Evolutionary conservation across 805 yeast species (phyloP).

Genomic region (Metschnikowia kunwiensis): DNA sequence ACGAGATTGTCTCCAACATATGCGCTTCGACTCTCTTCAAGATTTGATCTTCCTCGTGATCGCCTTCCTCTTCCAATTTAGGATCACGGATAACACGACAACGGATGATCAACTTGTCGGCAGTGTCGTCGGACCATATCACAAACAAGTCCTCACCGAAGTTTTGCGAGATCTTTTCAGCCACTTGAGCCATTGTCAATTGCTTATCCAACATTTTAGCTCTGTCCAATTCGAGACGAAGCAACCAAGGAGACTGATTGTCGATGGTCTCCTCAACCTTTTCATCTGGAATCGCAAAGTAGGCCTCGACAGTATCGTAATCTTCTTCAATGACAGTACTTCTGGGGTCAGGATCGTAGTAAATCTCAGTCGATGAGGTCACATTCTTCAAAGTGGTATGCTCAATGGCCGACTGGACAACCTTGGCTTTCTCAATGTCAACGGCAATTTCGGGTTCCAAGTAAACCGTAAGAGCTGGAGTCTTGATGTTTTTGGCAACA

Average conservation of each 20-base stretch:
- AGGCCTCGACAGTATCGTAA: constrained; percentile 94
- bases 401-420: constrained; percentile 93
- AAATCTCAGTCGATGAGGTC: constrained; percentile 95
- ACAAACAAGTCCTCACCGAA: constrained; percentile 95
- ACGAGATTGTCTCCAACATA: constrained; percentile 90
- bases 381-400: constrained; percentile 94
- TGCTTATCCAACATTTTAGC: constrained; percentile 98
- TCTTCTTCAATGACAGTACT: constrained; percentile 96
- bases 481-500: constrained; percentile 96
- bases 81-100: constrained; percentile 98
- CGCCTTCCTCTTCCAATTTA: constrained; percentile 90
- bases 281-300: constrained; percentile 96
- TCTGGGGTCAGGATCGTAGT: constrained; percentile 97
- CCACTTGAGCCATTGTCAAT: constrained; percentile 96
- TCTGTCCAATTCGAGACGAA: constrained; percentile 95
- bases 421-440: constrained; percentile 92
- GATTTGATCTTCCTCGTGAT: constrained; percentile 95
- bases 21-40: constrained; percentile 92
- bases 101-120: constrained; percentile 93
- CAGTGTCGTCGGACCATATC: constrained; percentile 99
- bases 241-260: constrained; percentile 96
- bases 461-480: constrained; percentile 99
- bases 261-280: constrained; percentile 91
- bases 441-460: constrained; percentile 73
- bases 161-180: constrained; percentile 87